A percentile compares a stretch with the other conserved stretches of the same genome.
These are phyloP conservation scores for Malus hybrid DNA, from an alignment of 331 rosid species.

Conservation along the genomic window DNA sequence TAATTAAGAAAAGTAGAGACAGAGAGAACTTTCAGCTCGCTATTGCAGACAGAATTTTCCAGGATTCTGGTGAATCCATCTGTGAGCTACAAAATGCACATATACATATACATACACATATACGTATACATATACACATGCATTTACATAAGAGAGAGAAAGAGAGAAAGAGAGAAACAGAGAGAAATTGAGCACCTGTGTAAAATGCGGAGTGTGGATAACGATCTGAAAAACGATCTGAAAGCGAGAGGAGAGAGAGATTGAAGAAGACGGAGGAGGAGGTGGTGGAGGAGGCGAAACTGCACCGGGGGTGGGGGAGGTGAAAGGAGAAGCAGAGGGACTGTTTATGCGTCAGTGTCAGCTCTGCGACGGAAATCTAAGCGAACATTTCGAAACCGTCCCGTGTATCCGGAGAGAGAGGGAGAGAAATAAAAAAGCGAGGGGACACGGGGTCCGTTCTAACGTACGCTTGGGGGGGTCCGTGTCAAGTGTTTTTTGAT, in stretches of 20 bases:
- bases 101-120: background rate
- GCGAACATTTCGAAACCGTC: slow-evolving; percentile 16
- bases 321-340: background rate
- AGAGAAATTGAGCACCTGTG: slow-evolving; percentile 19
- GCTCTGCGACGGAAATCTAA: slow-evolving; percentile 16
- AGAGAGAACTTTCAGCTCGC: background rate
- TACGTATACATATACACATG: background rate
- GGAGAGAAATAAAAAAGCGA: background rate
- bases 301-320: slow-evolving; percentile 15
- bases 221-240: slow-evolving; percentile 18
- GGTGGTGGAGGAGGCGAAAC: slow-evolving; percentile 10
- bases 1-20: background rate
- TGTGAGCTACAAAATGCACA: background rate
- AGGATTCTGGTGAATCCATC: background rate
- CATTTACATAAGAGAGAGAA: background rate
- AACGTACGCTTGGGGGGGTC: background rate
- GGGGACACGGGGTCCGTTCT: background rate
- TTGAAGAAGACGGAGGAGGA: background rate
- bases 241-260: slow-evolving; percentile 7
- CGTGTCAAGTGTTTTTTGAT: background rate
- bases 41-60: background rate
- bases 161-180: background rate
- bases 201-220: slow-evolving; percentile 23
- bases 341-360: background rate
- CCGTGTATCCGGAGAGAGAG: background rate